Percentiles rank a stretch among this genome's conserved stretches.
Evolutionary conservation across 306 rosid species (phyloP).

Genomic region (Arachis hypogaea): DNA sequence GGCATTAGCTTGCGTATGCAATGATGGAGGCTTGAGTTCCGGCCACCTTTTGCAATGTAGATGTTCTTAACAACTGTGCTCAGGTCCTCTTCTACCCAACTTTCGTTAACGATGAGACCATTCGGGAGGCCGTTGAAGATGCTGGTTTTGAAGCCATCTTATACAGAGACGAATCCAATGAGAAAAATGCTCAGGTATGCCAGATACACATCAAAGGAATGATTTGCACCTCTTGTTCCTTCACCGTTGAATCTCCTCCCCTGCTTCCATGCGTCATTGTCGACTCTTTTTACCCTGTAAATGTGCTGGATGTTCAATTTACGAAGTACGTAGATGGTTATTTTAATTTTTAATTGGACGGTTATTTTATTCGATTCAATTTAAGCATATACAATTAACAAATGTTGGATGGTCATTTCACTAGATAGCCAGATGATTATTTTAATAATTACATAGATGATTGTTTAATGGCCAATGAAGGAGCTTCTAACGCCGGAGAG

Average conservation of each 20-base stretch:
- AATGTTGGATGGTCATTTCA: too few species aligned
- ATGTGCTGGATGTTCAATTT: too few species aligned
- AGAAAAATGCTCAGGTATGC: constrained; percentile 51
- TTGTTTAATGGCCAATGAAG: too few species aligned
- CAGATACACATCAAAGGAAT: constrained; percentile 66
- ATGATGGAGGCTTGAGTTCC: constrained; percentile 18
- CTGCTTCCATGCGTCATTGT: too few species aligned
- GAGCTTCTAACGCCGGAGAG: too few species aligned
- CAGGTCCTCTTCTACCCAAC: constrained; percentile 60
- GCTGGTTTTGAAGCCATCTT: constrained; percentile 66
- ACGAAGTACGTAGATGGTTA: too few species aligned
- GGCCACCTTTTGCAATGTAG: constrained; percentile 43
- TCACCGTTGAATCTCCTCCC: constrained; percentile 62
- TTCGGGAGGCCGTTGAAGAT: constrained; percentile 63
- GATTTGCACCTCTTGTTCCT: constrained; percentile 81
- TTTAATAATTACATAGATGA: too few species aligned
- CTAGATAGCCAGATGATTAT: too few species aligned
- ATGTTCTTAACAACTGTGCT: constrained; percentile 65
- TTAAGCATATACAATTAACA: too few species aligned
- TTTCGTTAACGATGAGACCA: constrained; percentile 56
- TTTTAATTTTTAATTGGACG: too few species aligned
- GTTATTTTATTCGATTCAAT: too few species aligned
- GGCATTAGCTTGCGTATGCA: constrained; percentile 50
- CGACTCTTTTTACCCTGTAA: too few species aligned
- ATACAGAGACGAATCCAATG: constrained; percentile 38